A percentile compares a stretch with the other conserved stretches of the same genome.
Conservation (phyloP, 1,284 basidiomycete species). For the Ganoderma sp. region DNA sequence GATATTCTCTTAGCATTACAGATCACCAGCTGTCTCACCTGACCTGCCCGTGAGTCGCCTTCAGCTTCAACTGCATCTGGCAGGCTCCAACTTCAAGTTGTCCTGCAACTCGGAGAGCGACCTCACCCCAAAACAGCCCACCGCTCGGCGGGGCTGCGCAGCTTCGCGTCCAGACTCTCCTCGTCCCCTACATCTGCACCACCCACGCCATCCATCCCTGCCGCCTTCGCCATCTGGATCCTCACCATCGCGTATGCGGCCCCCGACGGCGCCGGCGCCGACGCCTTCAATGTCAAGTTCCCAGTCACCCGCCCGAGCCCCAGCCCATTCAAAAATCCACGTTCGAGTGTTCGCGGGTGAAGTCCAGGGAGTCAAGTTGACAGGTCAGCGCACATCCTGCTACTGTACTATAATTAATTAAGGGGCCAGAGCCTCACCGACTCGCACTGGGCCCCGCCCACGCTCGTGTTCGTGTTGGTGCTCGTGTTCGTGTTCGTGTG, state of each 20-base stretch:
- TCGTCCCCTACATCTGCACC: neutral
- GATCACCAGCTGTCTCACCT: neutral
- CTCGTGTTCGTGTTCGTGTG: neutral
- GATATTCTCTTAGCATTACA: neutral
- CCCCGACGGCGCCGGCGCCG: neutral
- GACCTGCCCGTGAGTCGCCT: no score
- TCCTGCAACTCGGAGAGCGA: no score
- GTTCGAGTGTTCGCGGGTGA: no score
- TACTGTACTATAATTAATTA: neutral
- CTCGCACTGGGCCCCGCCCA: neutral
- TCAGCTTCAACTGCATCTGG: no score
- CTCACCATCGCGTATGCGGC: slow-evolving; percentile 8
- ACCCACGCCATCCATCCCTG: neutral
- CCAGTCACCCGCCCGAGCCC: neutral
- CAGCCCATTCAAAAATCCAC: no score
- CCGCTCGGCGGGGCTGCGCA: neutral
- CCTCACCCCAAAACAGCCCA: neutral
- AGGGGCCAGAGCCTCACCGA: neutral
- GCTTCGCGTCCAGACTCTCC: neutral
- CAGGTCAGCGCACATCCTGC: neutral
- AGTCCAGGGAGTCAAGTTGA: no score
- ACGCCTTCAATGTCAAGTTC: neutral
- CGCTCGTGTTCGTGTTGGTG: neutral
- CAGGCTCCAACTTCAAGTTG: no score
- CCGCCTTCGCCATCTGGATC: neutral